Evolutionary conservation across 495 filamentous ascomycete genomes (phyloP).

Genomic region (Podospora tetraspora): DNA sequence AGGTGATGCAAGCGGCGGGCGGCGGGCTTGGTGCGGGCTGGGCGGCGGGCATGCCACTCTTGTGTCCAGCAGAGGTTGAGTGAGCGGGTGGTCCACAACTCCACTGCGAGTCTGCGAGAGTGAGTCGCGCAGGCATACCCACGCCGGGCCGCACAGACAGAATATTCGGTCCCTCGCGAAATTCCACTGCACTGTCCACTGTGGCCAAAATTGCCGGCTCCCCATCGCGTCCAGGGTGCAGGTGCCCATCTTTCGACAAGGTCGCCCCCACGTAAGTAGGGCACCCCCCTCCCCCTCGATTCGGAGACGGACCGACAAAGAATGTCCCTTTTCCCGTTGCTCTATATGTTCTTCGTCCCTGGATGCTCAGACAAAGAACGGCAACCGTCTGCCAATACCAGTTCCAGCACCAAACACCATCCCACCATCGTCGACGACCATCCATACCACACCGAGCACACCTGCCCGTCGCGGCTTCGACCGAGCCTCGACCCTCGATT

Average conservation of each 20-base stretch:
- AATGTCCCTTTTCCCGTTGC: background rate
- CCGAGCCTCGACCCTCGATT: background rate
- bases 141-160: background rate
- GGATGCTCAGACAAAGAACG: background rate
- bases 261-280: background rate
- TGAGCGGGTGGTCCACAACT: too few species aligned
- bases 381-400: background rate
- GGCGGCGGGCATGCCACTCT: too few species aligned
- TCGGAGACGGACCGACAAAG: background rate
- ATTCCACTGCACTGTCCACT: background rate
- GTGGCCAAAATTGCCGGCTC: slow-evolving; percentile 11
- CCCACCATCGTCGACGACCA: background rate
- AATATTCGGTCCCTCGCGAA: slow-evolving; percentile 4
- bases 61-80: too few species aligned
- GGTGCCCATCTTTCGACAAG: background rate
- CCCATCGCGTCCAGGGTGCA: background rate
- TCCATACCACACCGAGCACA: background rate
- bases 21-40: too few species aligned
- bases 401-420: background rate
- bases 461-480: background rate
- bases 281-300: background rate
- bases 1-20: too few species aligned
- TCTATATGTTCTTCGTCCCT: background rate
- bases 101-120: background rate
- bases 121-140: background rate